These are phyloP conservation scores for Trifolium fragiferum DNA, from an alignment of 306 rosid species.

Conservation along the genomic window DNA sequence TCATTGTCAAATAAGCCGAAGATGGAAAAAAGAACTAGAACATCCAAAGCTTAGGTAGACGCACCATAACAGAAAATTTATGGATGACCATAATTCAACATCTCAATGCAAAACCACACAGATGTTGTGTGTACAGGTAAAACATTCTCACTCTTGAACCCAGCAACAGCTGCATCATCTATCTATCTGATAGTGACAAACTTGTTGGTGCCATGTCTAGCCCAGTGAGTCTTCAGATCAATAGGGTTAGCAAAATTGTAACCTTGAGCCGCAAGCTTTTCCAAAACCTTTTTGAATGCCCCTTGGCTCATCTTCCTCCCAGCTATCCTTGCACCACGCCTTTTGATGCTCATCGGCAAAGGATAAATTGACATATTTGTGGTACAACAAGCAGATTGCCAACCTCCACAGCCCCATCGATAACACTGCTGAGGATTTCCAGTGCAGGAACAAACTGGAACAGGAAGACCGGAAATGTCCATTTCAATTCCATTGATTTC, in stretches of 20 bases:
- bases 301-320: conserved; percentile 98
- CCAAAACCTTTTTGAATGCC: conserved; percentile 94
- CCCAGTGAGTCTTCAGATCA: conserved; percentile 91
- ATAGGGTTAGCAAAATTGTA: conserved; percentile 81
- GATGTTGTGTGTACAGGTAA: conserved; percentile 72
- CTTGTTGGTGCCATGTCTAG: conserved; percentile 97
- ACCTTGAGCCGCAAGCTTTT: conserved; percentile 92
- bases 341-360: conserved; percentile 90
- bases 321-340: conserved; percentile 97
- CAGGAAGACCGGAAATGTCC: conserved; percentile 91
- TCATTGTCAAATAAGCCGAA: conserved; percentile 57
- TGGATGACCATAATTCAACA: conserved; percentile 61
- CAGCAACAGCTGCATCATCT: conserved; percentile 26
- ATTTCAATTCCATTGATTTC: conserved; percentile 84
- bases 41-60: conserved; percentile 53
- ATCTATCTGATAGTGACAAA: conserved; percentile 97
- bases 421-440: conserved; percentile 90
- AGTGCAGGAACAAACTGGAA: conserved; percentile 92
- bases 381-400: conserved; percentile 99
- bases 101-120: conserved; percentile 67
- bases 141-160: conserved; percentile 45
- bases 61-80: conserved; percentile 55
- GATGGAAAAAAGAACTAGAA: conserved; percentile 53
- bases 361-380: conserved; percentile 87
- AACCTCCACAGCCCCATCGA: conserved; percentile 97